Evolutionary conservation across 179 eudicot genomes (phyloP).

Genomic region (Spergularia azorica): DNA sequence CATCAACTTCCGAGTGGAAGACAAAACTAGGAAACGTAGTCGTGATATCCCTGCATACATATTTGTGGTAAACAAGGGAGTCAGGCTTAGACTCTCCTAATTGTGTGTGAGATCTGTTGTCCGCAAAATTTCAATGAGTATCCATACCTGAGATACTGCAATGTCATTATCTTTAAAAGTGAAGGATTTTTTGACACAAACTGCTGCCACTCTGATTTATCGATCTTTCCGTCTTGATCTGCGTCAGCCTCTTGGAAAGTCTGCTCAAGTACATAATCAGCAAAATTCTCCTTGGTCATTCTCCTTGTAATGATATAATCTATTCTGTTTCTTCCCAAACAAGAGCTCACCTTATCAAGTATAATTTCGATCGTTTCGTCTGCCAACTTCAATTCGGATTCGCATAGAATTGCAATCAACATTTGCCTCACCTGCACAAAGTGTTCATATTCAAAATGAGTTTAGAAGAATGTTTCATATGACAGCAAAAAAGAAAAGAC

Average conservation of each 20-base stretch:
- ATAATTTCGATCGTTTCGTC: constrained; percentile 85
- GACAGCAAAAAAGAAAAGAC: neutral
- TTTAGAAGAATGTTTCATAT: neutral
- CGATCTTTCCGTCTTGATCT: constrained; percentile 83
- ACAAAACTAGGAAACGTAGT: constrained; percentile 89
- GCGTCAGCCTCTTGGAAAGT: constrained; percentile 84
- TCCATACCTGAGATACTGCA: constrained; percentile 78
- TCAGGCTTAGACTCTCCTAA: neutral
- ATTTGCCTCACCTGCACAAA: constrained; percentile 85
- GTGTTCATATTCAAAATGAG: neutral
- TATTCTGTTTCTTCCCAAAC: neutral
- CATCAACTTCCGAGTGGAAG: constrained; percentile 86
- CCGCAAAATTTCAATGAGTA: neutral
- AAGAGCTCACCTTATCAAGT: constrained; percentile 74
- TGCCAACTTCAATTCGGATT: constrained; percentile 86
- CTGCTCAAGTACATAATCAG: constrained; percentile 35
- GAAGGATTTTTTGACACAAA: constrained; percentile 78
- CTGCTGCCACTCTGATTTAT: constrained; percentile 75
- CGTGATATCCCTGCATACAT: constrained; percentile 74
- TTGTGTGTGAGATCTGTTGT: neutral
- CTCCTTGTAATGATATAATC: too few relatives aligned
- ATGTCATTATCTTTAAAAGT: constrained; percentile 83
- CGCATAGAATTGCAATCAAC: constrained; percentile 83
- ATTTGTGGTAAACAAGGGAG: neutral
- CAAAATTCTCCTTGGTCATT: too few relatives aligned